phyloP scores from a whole-genome alignment of 2,329 filamentous ascomycete genomes.

The Dothideomycetes sp. region DNA sequence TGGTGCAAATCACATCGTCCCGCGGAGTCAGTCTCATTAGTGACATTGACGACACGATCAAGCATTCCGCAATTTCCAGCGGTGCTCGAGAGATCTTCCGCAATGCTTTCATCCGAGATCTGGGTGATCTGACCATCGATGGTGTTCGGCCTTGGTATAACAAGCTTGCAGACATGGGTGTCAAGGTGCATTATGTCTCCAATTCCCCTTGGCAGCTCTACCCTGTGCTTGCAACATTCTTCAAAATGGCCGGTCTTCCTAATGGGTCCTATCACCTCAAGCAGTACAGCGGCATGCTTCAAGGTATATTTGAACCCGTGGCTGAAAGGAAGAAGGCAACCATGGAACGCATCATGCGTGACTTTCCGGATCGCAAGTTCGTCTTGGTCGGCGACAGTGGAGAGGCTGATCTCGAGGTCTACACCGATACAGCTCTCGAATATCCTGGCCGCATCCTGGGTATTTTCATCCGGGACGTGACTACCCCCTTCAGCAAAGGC shows the following conservation, averaged over 20 bases:
- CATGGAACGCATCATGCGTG: slow-evolving; percentile 70
- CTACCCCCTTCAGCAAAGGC: slow-evolving; percentile 58
- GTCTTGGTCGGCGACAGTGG: slow-evolving; percentile 91
- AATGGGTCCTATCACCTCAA: slow-evolving; percentile 89
- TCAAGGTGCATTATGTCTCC: slow-evolving; percentile 93
- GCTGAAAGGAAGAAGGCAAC: slow-evolving; percentile 88
- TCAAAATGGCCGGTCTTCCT: slow-evolving; percentile 68
- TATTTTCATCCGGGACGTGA: slow-evolving; percentile 93
- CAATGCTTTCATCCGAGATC: slow-evolving; percentile 85
- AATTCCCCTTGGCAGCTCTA: slow-evolving; percentile 98
- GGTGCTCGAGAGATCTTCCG: slow-evolving; percentile 92
- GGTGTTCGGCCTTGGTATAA: slow-evolving; percentile 88
- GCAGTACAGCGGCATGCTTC: slow-evolving; percentile 91
- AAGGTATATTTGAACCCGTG: slow-evolving; percentile 95
- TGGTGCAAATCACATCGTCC: slow-evolving; percentile 65
- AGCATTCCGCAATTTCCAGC: slow-evolving; percentile 79
- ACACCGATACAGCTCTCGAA: slow-evolving; percentile 79
- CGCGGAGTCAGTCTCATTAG: slow-evolving; percentile 85
- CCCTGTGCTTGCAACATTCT: slow-evolving; percentile 77
- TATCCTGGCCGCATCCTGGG: slow-evolving; percentile 75
- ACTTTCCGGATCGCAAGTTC: slow-evolving; percentile 85
- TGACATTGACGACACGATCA: slow-evolving; percentile 96
- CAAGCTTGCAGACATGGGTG: slow-evolving; percentile 64
- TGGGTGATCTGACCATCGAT: slow-evolving; percentile 69
- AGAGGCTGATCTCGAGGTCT: slow-evolving; percentile 93